Evolutionary conservation across 805 yeast species (phyloP).

Genomic region (Limtongia smithiae): DNA sequence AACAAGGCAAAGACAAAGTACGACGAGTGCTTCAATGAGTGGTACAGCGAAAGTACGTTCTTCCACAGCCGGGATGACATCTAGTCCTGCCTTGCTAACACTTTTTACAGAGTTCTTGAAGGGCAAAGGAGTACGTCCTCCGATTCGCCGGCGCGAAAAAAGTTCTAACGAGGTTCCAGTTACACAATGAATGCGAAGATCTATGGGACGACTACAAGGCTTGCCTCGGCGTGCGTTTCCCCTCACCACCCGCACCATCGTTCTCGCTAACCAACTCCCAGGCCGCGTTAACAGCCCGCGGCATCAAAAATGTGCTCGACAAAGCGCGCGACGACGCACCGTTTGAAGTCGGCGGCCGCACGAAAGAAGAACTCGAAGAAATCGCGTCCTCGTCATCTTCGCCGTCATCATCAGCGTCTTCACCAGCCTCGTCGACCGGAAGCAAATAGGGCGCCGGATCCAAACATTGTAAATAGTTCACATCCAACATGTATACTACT

Average conservation of each 20-base stretch:
- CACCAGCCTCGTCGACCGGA: too few relatives aligned
- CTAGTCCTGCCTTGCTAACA: not conserved
- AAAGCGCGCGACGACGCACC: conserved; percentile 90
- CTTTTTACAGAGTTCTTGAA: conserved; percentile 37
- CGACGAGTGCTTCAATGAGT: conserved; percentile 87
- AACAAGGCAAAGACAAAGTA: conserved; percentile 79
- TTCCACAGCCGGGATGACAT: too few relatives aligned
- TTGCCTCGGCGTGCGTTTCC: conserved; percentile 68
- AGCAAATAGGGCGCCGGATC: too few relatives aligned
- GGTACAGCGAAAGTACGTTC: conserved; percentile 80
- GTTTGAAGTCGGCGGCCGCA: conserved; percentile 62
- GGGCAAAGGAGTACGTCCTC: conserved; percentile 46
- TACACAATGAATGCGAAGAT: conserved; percentile 84
- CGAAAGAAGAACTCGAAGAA: conserved; percentile 30
- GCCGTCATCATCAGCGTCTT: too few relatives aligned
- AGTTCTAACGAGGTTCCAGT: conserved; percentile 36
- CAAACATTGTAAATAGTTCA: too few relatives aligned
- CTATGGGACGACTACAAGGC: conserved; percentile 83
- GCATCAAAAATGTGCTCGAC: conserved; percentile 76
- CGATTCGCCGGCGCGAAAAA: not conserved
- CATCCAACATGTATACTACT: too few relatives aligned
- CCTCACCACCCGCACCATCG: too few relatives aligned
- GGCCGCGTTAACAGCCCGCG: conserved; percentile 61
- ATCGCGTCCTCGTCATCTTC: not conserved
- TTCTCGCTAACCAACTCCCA: conserved; percentile 13